Percentiles rank a stretch among this genome's conserved stretches.
Evolutionary conservation across 257 asterid genomes (phyloP).

Genomic region (Cynanchum wilfordii): DNA sequence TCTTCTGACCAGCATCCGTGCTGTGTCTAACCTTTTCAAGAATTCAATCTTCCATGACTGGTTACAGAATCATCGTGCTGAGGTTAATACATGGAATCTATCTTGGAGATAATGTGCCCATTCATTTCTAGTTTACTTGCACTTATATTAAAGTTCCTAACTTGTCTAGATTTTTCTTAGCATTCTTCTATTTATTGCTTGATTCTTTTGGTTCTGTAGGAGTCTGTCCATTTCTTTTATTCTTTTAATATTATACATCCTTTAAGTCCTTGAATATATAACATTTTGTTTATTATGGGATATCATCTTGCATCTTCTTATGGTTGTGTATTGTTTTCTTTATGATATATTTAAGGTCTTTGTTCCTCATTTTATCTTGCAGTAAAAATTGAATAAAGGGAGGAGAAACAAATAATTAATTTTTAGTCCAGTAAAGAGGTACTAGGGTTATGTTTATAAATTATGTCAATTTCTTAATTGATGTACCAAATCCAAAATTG

Average conservation of each 20-base stretch:
- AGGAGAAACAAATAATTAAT: too few relatives aligned
- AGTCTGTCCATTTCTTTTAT: background rate
- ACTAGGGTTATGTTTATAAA: too few relatives aligned
- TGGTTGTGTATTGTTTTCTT: background rate
- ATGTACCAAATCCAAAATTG: too few relatives aligned
- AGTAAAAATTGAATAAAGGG: too few relatives aligned
- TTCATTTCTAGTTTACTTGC: background rate
- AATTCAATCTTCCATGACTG: slow-evolving; percentile 47
- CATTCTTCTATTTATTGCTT: background rate
- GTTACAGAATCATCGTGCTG: slow-evolving; percentile 64
- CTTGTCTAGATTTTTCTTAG: background rate
- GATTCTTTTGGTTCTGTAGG: background rate
- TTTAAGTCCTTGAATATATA: background rate
- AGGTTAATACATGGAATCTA: slow-evolving; percentile 46
- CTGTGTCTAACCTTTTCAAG: slow-evolving; percentile 78
- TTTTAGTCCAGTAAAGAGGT: too few relatives aligned
- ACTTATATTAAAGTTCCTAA: background rate
- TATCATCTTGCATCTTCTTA: background rate
- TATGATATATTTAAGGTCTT: background rate
- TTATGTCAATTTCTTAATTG: too few relatives aligned
- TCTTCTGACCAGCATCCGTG: slow-evolving; percentile 84
- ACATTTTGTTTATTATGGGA: background rate
- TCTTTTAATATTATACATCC: background rate
- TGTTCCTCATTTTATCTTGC: too few relatives aligned
- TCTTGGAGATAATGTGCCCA: background rate